Conservation (phyloP, 2,329 filamentous ascomycete genomes). For the Exophiala sideris region DNA sequence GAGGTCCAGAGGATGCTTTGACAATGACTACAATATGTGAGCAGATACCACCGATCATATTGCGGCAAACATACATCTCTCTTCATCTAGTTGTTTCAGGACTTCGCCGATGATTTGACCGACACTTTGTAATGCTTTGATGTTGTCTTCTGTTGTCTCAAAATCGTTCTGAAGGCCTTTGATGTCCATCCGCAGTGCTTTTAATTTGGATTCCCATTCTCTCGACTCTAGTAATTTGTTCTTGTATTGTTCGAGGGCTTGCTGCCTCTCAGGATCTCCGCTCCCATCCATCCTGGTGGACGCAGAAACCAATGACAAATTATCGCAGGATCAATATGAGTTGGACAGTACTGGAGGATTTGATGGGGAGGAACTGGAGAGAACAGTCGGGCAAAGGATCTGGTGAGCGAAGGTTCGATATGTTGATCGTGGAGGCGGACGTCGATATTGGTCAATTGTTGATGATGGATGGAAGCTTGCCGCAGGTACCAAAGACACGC, state of each 20-base stretch:
- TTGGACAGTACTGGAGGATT: background rate
- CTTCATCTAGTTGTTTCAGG: slow-evolving; percentile 96
- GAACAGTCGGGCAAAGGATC: too few relatives aligned
- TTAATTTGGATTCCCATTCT: slow-evolving; percentile 98
- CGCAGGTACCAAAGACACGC: slow-evolving; percentile 23
- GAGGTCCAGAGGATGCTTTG: slow-evolving; percentile 92
- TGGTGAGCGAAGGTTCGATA: background rate
- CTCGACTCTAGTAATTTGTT: slow-evolving; percentile 84
- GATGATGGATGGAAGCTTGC: slow-evolving; percentile 11
- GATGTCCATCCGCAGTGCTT: slow-evolving; percentile 88
- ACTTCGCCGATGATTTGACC: slow-evolving; percentile 99
- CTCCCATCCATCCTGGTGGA: slow-evolving; percentile 31
- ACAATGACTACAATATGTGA: slow-evolving; percentile 70
- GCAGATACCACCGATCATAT: background rate
- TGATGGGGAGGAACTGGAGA: background rate
- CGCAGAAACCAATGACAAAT: background rate
- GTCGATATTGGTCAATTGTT: background rate
- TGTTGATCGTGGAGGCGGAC: background rate
- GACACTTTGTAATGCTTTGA: slow-evolving; percentile 98
- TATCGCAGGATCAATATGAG: background rate
- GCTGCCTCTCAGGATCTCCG: slow-evolving; percentile 55
- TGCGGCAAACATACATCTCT: slow-evolving; percentile 71
- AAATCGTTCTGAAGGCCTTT: slow-evolving; percentile 94
- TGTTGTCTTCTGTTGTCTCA: slow-evolving; percentile 97
- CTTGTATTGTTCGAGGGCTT: slow-evolving; percentile 75